phyloP scores from a whole-genome alignment of 2,329 filamentous ascomycete genomes.

The Cordyceps farinosa region DNA sequence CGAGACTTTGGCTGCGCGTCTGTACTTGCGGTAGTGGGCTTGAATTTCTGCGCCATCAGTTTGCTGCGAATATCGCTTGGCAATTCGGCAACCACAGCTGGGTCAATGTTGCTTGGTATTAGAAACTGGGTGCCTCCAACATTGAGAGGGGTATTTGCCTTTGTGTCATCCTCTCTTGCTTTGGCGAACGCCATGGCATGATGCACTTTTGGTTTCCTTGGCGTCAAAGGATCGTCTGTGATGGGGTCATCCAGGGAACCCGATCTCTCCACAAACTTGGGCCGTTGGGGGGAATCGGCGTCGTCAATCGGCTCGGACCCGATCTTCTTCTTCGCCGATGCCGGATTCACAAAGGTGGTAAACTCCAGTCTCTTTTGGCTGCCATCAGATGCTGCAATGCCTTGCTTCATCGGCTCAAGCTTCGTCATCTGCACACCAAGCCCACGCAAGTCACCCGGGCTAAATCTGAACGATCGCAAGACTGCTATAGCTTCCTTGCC shows the following conservation, averaged over 20 bases:
- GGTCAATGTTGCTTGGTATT: slow-evolving; percentile 78
- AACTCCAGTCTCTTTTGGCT: slow-evolving; percentile 81
- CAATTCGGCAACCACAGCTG: slow-evolving; percentile 75
- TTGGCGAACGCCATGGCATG: slow-evolving; percentile 51
- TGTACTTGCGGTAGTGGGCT: slow-evolving; percentile 21
- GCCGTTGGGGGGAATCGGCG: slow-evolving; percentile 33
- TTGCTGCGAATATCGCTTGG: slow-evolving; percentile 78
- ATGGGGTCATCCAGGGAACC: slow-evolving; percentile 48
- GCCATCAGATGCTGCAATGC: slow-evolving; percentile 55
- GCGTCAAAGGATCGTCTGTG: slow-evolving; percentile 51
- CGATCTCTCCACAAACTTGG: slow-evolving; percentile 28
- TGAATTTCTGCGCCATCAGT: slow-evolving; percentile 58
- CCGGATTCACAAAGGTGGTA: slow-evolving; percentile 46
- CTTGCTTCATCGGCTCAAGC: slow-evolving; percentile 71
- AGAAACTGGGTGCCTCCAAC: slow-evolving; percentile 87
- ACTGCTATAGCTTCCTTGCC: slow-evolving; percentile 83
- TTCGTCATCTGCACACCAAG: slow-evolving; percentile 92
- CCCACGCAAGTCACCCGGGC: slow-evolving; percentile 87
- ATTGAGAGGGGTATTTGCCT: slow-evolving; percentile 68
- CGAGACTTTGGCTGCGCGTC: slow-evolving; percentile 31
- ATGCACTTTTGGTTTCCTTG: slow-evolving; percentile 49
- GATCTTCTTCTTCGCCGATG: slow-evolving; percentile 38
- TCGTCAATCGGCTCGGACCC: slow-evolving; percentile 52
- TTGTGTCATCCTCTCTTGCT: slow-evolving; percentile 46
- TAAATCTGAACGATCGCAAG: slow-evolving; percentile 75